These are phyloP conservation scores for Phialophora tarda DNA, from an alignment of 2,329 filamentous ascomycete species.

Conservation along the genomic window DNA sequence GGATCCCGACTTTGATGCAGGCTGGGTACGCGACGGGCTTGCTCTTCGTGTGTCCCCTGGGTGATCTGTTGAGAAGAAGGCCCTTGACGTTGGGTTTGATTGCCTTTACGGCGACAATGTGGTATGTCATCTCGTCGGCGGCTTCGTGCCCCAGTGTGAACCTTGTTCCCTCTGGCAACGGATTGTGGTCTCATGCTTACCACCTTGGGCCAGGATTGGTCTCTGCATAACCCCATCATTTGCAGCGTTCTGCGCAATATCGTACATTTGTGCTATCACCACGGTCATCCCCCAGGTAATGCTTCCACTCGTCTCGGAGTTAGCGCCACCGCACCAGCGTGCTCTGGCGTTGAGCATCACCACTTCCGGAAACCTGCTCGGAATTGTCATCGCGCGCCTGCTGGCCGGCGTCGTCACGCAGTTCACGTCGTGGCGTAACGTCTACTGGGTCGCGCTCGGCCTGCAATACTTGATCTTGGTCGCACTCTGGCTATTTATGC, in stretches of 20 bases:
- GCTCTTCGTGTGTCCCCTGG: conserved; percentile 75
- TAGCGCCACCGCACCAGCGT: conserved; percentile 71
- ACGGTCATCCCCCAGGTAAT: conserved; percentile 81
- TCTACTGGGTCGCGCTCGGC: conserved; percentile 78
- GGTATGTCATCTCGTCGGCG: conserved; percentile 51
- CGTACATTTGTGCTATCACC: conserved; percentile 74
- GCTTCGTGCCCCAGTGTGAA: not conserved
- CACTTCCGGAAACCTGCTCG: conserved; percentile 74
- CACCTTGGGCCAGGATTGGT: conserved; percentile 52
- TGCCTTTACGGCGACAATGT: conserved; percentile 69
- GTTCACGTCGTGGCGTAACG: conserved; percentile 74
- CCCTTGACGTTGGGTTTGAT: conserved; percentile 70
- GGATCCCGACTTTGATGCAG: conserved; percentile 77
- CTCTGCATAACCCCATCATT: conserved; percentile 72
- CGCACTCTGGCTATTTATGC: conserved; percentile 74
- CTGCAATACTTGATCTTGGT: conserved; percentile 71
- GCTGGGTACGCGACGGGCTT: conserved; percentile 78
- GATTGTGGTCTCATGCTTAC: conserved; percentile 6
- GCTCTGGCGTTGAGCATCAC: conserved; percentile 75
- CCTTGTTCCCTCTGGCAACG: not conserved
- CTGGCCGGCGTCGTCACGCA: conserved; percentile 76
- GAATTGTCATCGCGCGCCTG: conserved; percentile 75
- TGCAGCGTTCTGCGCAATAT: conserved; percentile 68
- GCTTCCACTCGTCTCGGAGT: conserved; percentile 79
- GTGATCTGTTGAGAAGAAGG: conserved; percentile 70